These are phyloP conservation scores for Chrysosphaeria jannelii DNA, from an alignment of 2,329 filamentous ascomycete species.

Conservation along the genomic window DNA sequence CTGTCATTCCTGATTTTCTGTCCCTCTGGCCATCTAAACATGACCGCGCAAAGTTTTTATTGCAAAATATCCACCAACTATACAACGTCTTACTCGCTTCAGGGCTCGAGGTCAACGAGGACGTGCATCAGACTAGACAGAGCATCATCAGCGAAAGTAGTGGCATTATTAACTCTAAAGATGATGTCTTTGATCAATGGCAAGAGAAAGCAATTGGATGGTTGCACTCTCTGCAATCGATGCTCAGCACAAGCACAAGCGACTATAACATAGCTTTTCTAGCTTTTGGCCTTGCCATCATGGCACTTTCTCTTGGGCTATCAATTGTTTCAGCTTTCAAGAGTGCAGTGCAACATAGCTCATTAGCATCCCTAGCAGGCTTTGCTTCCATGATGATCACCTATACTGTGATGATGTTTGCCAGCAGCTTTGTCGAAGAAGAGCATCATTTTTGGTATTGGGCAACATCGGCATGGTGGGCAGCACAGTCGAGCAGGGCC, in stretches of 20 bases:
- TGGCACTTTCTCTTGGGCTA: constrained; percentile 10
- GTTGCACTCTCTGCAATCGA: too few species aligned
- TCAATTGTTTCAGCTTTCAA: constrained; percentile 10
- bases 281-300: constrained; percentile 13
- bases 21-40: constrained; percentile 37
- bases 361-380: constrained; percentile 8
- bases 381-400: constrained; percentile 21
- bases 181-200: too few species aligned
- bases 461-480: constrained; percentile 43
- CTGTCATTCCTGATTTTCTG: constrained; percentile 54
- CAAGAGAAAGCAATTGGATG: too few species aligned
- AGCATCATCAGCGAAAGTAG: too few species aligned
- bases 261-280: constrained; percentile 56
- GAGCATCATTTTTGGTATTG: constrained; percentile 99
- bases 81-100: too few species aligned
- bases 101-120: too few species aligned
- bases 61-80: constrained; percentile 59
- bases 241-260: too few species aligned
- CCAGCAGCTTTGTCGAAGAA: constrained; percentile 90
- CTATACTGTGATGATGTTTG: constrained; percentile 85
- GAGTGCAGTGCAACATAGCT: neutral
- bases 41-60: constrained; percentile 36
- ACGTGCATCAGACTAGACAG: too few species aligned
- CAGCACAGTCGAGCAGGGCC: too few species aligned
- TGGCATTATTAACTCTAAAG: too few species aligned